phyloP scores from a whole-genome alignment of 176 grass and related monocot genomes.

The Ensete ventricosum region DNA sequence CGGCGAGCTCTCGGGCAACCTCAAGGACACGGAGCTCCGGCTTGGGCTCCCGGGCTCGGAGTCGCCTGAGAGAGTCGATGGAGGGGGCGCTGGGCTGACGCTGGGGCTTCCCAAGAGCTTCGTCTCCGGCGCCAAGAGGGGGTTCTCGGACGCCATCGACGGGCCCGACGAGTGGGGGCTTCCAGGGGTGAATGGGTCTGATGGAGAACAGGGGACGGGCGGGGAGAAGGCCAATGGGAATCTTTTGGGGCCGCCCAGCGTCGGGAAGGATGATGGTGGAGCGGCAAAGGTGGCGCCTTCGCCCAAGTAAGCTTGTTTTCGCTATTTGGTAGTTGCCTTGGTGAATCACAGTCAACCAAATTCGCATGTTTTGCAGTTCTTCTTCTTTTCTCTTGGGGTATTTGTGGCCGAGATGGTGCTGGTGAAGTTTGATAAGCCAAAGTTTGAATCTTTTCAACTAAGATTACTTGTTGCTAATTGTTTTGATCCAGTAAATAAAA shows the following conservation, averaged over 20 bases:
- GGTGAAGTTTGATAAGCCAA: background rate
- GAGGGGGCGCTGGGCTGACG: constrained; percentile 15
- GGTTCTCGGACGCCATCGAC: constrained; percentile 56
- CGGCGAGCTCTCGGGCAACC: constrained; percentile 16
- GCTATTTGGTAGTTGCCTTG: no score
- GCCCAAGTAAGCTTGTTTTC: constrained; percentile 4
- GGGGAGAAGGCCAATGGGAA: constrained; percentile 2
- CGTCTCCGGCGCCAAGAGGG: constrained; percentile 53
- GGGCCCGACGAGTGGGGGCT: constrained; percentile 25
- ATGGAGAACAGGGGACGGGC: constrained; percentile 29
- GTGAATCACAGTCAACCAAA: no score
- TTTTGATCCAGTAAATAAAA: no score
- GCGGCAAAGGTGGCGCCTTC: background rate
- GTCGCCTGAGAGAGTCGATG: constrained; percentile 11
- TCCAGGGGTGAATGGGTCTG: constrained; percentile 19
- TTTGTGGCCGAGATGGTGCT: background rate
- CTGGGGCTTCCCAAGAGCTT: constrained; percentile 47
- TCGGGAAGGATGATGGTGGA: background rate
- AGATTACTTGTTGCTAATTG: no score
- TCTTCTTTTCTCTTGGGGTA: background rate
- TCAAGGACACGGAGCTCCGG: constrained; percentile 51
- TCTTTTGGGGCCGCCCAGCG: background rate
- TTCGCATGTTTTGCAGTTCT: background rate
- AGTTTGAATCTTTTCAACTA: background rate
- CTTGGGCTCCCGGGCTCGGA: constrained; percentile 54